Conservation (phyloP, 2,329 filamentous ascomycete genomes). For the Myotisia sp. region DNA sequence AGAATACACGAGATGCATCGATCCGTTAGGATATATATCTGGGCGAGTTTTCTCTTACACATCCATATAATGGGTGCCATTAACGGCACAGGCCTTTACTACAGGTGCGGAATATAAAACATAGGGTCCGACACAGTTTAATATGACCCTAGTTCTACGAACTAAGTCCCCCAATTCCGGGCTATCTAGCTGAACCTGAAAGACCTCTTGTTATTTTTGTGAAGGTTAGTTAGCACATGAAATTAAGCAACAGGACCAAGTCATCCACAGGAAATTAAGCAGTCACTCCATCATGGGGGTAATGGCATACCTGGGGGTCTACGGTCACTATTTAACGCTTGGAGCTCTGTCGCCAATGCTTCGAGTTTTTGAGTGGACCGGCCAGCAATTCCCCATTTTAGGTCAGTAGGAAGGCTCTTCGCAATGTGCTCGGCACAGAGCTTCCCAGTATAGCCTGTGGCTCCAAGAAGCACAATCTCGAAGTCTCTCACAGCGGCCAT, state of each 20-base stretch:
- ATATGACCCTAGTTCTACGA: conserved; percentile 42
- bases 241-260: background rate
- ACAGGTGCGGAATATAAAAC: conserved; percentile 50
- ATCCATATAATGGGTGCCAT: conserved; percentile 55
- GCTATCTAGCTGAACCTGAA: conserved; percentile 35
- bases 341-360: conserved; percentile 51
- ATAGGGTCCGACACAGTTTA: conserved; percentile 51
- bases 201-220: conserved; percentile 25
- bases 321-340: conserved; percentile 54
- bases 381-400: conserved; percentile 81
- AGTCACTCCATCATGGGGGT: too few species aligned
- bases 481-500: conserved; percentile 35
- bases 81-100: conserved; percentile 49
- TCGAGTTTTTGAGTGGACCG: conserved; percentile 65
- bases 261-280: too few species aligned
- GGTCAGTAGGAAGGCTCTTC: conserved; percentile 52
- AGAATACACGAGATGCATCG: background rate
- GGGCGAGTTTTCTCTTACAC: too few species aligned
- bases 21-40: background rate
- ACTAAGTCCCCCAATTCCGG: conserved; percentile 39
- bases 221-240: conserved; percentile 8
- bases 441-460: conserved; percentile 71
- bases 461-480: conserved; percentile 52
- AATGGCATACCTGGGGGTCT: conserved; percentile 47
- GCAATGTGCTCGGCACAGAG: conserved; percentile 63